These are phyloP conservation scores for Cichorium intybus DNA, from an alignment of 140 eudicot species.

Conservation along the genomic window DNA sequence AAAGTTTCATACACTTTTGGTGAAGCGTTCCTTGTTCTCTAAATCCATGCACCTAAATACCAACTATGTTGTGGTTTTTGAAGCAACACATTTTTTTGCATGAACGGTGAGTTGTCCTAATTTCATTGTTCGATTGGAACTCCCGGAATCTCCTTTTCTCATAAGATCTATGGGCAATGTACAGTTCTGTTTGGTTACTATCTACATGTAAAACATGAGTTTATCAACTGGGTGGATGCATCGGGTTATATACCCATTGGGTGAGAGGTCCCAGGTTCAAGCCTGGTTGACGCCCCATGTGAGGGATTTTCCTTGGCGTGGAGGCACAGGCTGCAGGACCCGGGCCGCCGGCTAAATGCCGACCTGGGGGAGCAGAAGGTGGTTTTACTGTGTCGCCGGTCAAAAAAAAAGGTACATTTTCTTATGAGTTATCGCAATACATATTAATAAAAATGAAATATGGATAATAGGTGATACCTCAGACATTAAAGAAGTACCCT, in stretches of 20 bases:
- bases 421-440: constrained; percentile 4
- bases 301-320: no score
- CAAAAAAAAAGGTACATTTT: background rate
- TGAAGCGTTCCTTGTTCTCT: constrained; percentile 83
- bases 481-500: constrained; percentile 72
- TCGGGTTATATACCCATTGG: no score
- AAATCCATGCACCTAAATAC: constrained; percentile 81
- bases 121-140: constrained; percentile 41
- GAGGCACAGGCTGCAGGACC: no score
- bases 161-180: constrained; percentile 60
- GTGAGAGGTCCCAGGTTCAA: no score
- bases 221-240: no score
- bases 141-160: constrained; percentile 39
- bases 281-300: no score
- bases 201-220: constrained; percentile 41
- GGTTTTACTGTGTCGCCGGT: no score
- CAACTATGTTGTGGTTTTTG: constrained; percentile 80
- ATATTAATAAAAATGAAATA: background rate
- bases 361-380: no score
- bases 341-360: no score
- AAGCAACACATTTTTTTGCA: constrained; percentile 80
- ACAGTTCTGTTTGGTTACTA: constrained; percentile 67
- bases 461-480: constrained; percentile 47
- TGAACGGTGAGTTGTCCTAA: constrained; percentile 69
- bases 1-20: constrained; percentile 79